Evolutionary conservation across 371 early-diverging fungal species (phyloP).

Genomic region (Haplosporangium sp.): DNA sequence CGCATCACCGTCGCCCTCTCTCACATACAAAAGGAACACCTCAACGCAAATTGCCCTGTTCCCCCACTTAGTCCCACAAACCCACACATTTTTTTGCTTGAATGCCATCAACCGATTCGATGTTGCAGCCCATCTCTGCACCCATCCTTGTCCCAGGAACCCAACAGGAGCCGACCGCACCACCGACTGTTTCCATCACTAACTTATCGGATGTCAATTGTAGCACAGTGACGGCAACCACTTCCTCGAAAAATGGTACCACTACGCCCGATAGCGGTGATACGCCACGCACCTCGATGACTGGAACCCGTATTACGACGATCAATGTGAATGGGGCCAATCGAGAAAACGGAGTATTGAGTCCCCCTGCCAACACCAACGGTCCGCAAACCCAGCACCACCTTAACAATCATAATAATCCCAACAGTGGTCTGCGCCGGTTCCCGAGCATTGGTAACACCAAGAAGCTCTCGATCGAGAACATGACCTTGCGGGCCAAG

Average conservation of each 20-base stretch:
- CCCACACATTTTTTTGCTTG: too few relatives aligned
- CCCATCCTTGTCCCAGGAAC: constrained; percentile 51
- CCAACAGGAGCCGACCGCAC: constrained; percentile 41
- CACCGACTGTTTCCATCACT: constrained; percentile 9
- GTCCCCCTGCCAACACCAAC: constrained; percentile 5
- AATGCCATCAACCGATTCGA: constrained; percentile 39
- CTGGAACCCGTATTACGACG: background rate
- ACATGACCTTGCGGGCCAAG: constrained; percentile 40
- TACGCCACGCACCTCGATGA: constrained; percentile 3
- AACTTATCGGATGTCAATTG: background rate
- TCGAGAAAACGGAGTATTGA: background rate
- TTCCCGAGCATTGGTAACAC: constrained; percentile 44
- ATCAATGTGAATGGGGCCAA: background rate
- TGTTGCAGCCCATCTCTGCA: constrained; percentile 47
- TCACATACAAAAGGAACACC: too few relatives aligned
- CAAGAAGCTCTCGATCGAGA: constrained; percentile 34
- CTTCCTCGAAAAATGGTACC: background rate
- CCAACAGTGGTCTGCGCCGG: constrained; percentile 31
- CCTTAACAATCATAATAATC: constrained; percentile 10
- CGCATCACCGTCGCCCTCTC: too few relatives aligned
- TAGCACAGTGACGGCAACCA: background rate
- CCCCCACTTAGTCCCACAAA: too few relatives aligned
- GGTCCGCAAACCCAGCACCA: background rate
- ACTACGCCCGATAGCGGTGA: background rate
- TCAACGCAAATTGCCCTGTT: too few relatives aligned